Base-by-base conservation (phyloP, 257 asterid species). In the Ophiorrhiza pumila region DNA sequence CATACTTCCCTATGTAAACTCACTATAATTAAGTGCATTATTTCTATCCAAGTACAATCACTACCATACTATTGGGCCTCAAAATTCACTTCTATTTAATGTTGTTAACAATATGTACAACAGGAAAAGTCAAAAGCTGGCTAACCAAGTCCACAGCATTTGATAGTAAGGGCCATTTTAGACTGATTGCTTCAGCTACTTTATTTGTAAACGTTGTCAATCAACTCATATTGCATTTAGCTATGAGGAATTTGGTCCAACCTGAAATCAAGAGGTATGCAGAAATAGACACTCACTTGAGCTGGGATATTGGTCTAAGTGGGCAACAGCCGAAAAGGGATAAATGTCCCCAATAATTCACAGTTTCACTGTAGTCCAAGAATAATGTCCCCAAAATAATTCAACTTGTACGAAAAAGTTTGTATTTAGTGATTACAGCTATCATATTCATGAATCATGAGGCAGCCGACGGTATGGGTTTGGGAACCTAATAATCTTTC, bases 361-460 rank as follows among this genome's bases (percentile, higher is more conserved):
- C 41, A 59, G 35, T 7, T 65, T 37, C 31, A 35, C 50, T 17
- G n/a, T 47, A 42, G 60, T 74, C 79, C 77, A 84, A 76, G 29
- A n/a, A n/a, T n/a, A n/a, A n/a, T n/a, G n/a, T n/a, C n/a, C n/a
- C n/a, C n/a, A n/a, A n/a, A n/a, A n/a, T n/a, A n/a, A n/a, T n/a
- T n/a, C n/a, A n/a, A n/a, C n/a, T 71, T 77, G 81, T 17, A 62
- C 60, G 25, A 18, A 69, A 57, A 61, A 62, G 63, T 62, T 68
- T 25, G 7, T 13, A 61, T 1, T 65, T 74, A 43, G 74, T 63
- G 70, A 56, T 57, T 74, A 67, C 78, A 78, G 78, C 81, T 67
- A 59, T 56, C 68, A 56, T 14, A 35, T 17, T 15, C 56, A 18
- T 42, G 71, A 29, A 65, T 15, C 56, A 18, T 42, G 71, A 29